Conservation (phyloP, 352 stramenopile genomes). For the Elongisporangium anandrum region DNA sequence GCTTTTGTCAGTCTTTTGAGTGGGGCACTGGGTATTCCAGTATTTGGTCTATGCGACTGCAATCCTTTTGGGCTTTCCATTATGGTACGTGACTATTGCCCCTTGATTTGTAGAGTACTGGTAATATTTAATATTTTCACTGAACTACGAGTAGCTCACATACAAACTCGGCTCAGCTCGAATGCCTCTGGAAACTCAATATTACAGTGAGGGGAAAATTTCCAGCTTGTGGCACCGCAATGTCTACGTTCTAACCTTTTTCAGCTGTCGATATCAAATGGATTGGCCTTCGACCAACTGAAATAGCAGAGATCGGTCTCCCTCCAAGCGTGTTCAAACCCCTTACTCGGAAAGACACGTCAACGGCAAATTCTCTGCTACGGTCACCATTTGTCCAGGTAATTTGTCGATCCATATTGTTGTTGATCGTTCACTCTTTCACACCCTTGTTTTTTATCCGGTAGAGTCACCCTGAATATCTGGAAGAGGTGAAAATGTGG, state of each 20-base stretch:
- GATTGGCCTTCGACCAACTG: constrained; percentile 88
- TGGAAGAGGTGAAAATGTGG: constrained; percentile 56
- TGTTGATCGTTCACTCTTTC: background rate
- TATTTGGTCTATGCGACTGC: constrained; percentile 91
- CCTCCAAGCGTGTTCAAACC: constrained; percentile 50
- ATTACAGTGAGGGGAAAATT: constrained; percentile 36
- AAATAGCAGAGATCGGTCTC: constrained; percentile 46
- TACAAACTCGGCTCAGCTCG: constrained; percentile 88
- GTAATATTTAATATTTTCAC: background rate
- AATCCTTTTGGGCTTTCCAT: constrained; percentile 94
- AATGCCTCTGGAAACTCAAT: constrained; percentile 72
- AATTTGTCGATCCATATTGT: background rate
- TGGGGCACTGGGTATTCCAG: constrained; percentile 70
- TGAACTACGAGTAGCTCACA: constrained; percentile 45
- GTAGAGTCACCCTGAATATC: background rate
- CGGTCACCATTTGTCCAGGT: constrained; percentile 66
- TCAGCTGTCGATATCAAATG: constrained; percentile 84
- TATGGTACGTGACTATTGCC: constrained; percentile 40
- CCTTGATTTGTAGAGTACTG: background rate
- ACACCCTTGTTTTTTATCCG: background rate
- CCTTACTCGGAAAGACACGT: constrained; percentile 50
- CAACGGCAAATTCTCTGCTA: constrained; percentile 34
- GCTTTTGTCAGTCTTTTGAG: constrained; percentile 84
- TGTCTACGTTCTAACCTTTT: background rate
- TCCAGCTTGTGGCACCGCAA: too few relatives aligned